Evolutionary conservation across 2,329 filamentous ascomycete species (phyloP).

Genomic region (Boeremia lycopersici): DNA sequence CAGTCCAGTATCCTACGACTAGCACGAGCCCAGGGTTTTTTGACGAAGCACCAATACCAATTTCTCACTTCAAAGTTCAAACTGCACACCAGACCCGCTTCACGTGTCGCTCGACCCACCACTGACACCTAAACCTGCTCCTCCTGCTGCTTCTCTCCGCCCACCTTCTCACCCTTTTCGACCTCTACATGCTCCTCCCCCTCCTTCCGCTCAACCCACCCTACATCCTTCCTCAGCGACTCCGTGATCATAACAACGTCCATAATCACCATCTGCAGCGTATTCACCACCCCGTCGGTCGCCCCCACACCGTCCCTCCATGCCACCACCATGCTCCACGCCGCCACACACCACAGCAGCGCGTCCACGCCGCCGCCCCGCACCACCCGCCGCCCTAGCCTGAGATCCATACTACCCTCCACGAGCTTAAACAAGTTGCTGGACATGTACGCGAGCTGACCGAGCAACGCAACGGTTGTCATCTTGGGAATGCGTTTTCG

Average conservation of each 20-base stretch:
- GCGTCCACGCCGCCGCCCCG: background rate
- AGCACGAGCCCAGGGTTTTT: constrained; percentile 9
- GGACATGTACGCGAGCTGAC: background rate
- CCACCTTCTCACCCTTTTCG: background rate
- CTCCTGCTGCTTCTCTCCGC: background rate
- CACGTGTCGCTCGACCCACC: background rate
- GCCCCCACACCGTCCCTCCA: background rate
- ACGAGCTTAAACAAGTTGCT: background rate
- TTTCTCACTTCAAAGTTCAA: constrained; percentile 6
- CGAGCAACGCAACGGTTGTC: background rate
- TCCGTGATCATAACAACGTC: constrained; percentile 1
- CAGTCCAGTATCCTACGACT: constrained; percentile 2
- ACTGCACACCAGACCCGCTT: background rate
- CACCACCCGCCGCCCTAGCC: background rate
- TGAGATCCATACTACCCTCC: background rate
- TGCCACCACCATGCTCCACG: constrained; percentile 1
- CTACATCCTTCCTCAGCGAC: background rate
- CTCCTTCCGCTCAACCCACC: background rate
- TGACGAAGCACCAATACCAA: constrained; percentile 14
- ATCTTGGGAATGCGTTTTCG: background rate
- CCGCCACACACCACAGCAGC: background rate
- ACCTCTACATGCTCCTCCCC: background rate
- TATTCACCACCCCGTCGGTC: background rate
- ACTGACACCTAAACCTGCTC: background rate
- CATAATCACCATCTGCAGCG: background rate